Base-by-base conservation (phyloP, 768 basidiomycete genomes). In the Mycena indigotica region DNA sequence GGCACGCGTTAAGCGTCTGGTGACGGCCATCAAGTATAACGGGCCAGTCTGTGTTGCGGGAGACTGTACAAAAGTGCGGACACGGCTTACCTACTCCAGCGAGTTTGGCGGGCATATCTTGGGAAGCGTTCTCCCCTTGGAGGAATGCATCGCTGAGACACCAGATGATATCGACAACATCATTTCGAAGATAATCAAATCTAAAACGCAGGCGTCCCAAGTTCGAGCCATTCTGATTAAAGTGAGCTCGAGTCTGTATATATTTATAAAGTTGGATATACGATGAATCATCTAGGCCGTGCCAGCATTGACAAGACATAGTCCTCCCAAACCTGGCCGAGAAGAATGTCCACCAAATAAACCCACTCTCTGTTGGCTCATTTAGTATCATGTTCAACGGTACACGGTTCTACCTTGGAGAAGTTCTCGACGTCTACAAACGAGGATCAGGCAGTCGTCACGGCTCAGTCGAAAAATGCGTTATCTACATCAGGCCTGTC, bases 11-110 rank as follows among this genome's bases (percentile, higher is more conserved):
- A 69, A 67, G 60, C 61, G 69, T 1, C 61, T 69, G 17, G 55
- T 64, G 1, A 64, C 67, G 24, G 51, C 50, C 0, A 29, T 66
- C 5, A 26, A 49, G 0, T 70, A 68, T 38, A 39, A 25, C 15
- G 69, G 70, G 2, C 70, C 71, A 6, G 56, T 73, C 28, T 53
- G 63, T 1, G 53, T 67, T 24, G 66, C 58, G 2, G 64, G 65
- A 1, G 71, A 73, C 38, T 68, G 67, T 45, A 70, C 71, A 3
- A 71, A 73, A 52, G 70, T 71, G 5, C 56, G 63, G 2, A 49
- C 63, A 35, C 45, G 66, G 1, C 57, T 72, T 0, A 57, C 66
- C 2, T 69, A 66, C 54, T 72, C 69, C 3, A 69, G 54, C 23
- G 59, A 67, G 21, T 66, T 61, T 35, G 68, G 71, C 3, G 57